phyloP scores from a whole-genome alignment of 1,284 basidiomycete genomes.

The Rhodotorula sp. region DNA sequence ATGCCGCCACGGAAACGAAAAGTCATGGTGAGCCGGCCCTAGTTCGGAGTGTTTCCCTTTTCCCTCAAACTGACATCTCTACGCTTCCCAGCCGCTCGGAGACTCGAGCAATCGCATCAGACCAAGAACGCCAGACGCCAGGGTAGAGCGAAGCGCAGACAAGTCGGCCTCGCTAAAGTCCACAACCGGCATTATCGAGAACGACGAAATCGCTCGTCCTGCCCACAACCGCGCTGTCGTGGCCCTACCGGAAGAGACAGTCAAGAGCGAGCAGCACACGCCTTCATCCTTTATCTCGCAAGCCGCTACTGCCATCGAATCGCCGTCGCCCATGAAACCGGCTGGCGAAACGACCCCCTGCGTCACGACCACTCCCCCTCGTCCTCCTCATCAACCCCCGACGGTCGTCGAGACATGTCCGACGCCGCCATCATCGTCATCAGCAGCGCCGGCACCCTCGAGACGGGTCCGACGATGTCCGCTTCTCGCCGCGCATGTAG shows the following conservation, averaged over 20 bases:
- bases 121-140: background rate
- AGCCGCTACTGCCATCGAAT: too few species aligned
- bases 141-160: background rate
- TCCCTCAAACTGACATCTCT: background rate
- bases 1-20: too few species aligned
- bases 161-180: too few species aligned
- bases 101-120: conserved; percentile 17
- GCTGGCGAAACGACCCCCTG: background rate
- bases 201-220: background rate
- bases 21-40: too few species aligned
- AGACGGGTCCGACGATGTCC: background rate
- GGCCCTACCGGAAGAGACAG: background rate
- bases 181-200: background rate
- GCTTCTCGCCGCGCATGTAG: background rate
- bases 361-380: conserved; percentile 1
- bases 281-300: background rate
- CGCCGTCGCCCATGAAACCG: too few species aligned
- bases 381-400: background rate
- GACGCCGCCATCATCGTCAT: conserved; percentile 5
- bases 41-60: too few species aligned
- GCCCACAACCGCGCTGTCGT: background rate
- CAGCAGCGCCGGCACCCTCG: background rate
- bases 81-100: conserved; percentile 17
- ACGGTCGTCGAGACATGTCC: conserved; percentile 24
- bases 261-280: background rate